Percentiles rank a stretch among this genome's conserved stretches.
These are phyloP conservation scores for Beta corolliflora DNA, from an alignment of 179 eudicot species.

Conservation along the genomic window DNA sequence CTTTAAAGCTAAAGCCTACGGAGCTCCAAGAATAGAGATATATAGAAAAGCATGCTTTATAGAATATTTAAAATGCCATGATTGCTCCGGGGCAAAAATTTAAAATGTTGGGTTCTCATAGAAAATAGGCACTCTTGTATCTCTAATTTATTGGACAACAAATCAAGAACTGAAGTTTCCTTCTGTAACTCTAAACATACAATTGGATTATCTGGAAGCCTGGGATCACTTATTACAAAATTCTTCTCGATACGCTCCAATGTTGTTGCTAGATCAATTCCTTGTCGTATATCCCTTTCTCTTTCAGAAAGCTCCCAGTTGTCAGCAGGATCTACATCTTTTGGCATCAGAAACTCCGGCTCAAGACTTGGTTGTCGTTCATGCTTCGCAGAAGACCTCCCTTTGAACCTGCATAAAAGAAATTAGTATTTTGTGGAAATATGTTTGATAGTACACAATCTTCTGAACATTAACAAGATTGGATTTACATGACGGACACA, in stretches of 20 bases:
- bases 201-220: slow-evolving; percentile 61
- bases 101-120: background rate
- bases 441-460: background rate
- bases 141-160: background rate
- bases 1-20: background rate
- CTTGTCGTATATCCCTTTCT: slow-evolving; percentile 52
- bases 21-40: background rate
- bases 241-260: slow-evolving; percentile 58
- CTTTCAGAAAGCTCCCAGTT: slow-evolving; percentile 77
- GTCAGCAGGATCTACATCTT: slow-evolving; percentile 57
- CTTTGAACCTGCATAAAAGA: slow-evolving; percentile 44
- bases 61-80: too few species aligned
- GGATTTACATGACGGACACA: background rate
- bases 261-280: slow-evolving; percentile 54
- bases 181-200: slow-evolving; percentile 28
- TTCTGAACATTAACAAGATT: background rate
- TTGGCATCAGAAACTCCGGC: slow-evolving; percentile 74
- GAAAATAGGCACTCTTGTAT: background rate
- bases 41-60: background rate
- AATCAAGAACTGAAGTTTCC: background rate
- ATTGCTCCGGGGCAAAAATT: too few species aligned
- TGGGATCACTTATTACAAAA: slow-evolving; percentile 53
- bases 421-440: background rate
- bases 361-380: slow-evolving; percentile 54
- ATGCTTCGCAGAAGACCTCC: slow-evolving; percentile 46